These are phyloP conservation scores for Fusarium pilosicola DNA, from an alignment of 2,329 filamentous ascomycete species.

Conservation along the genomic window DNA sequence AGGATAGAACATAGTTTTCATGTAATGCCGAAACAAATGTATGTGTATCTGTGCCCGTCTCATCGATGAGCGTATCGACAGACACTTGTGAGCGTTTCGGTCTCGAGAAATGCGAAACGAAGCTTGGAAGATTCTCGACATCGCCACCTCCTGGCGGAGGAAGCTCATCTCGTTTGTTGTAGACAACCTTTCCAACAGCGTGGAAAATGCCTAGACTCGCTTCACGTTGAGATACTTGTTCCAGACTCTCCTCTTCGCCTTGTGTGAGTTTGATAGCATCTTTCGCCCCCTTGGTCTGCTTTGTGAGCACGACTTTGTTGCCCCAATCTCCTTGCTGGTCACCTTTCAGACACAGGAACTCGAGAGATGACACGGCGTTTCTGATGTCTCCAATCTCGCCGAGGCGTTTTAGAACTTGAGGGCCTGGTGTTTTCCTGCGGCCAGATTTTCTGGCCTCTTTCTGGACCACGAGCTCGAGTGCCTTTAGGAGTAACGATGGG, in stretches of 20 bases:
- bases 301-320: conserved; percentile 76
- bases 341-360: conserved; percentile 89
- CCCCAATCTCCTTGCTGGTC: conserved; percentile 81
- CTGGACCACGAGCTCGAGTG: conserved; percentile 80
- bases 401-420: conserved; percentile 79
- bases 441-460: conserved; percentile 87
- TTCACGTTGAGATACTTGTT: conserved; percentile 86
- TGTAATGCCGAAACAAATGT: conserved; percentile 92
- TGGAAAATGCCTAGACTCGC: conserved; percentile 94
- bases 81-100: conserved; percentile 72
- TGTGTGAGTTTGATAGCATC: conserved; percentile 71
- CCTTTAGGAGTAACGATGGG: conserved; percentile 84
- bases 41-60: conserved; percentile 89
- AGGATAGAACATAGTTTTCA: conserved; percentile 92
- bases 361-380: conserved; percentile 89
- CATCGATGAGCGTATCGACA: conserved; percentile 84
- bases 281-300: conserved; percentile 69
- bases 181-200: conserved; percentile 93
- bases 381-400: conserved; percentile 91
- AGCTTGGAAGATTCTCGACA: conserved; percentile 67
- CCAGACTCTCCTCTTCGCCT: conserved; percentile 81
- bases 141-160: conserved; percentile 53
- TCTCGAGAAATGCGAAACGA: conserved; percentile 66
- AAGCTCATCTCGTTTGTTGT: conserved; percentile 84
- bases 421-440: conserved; percentile 78